phyloP scores from a whole-genome alignment of 441 rosid genomes.

The Adansonia madagascariensis region DNA sequence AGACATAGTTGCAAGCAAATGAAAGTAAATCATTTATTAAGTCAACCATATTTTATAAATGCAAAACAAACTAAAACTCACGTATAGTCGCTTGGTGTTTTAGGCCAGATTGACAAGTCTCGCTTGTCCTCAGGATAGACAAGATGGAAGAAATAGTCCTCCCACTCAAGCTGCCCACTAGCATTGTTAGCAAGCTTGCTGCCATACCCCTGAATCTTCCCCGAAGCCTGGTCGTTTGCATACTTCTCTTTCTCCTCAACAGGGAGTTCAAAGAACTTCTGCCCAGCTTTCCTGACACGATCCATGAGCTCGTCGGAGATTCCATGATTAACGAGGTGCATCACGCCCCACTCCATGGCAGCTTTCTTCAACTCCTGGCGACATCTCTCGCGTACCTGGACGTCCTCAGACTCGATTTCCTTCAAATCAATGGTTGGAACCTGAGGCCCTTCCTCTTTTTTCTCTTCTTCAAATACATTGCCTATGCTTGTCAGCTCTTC shows the following conservation, averaged over 20 bases:
- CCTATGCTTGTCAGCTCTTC: conserved; percentile 74
- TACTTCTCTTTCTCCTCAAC: conserved; percentile 86
- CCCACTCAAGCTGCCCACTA: conserved; percentile 87
- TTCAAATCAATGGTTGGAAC: conserved; percentile 73
- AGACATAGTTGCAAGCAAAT: no score
- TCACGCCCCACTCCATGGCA: conserved; percentile 82
- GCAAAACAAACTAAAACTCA: conserved; percentile 39
- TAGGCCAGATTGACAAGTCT: conserved; percentile 85
- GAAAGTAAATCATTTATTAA: background rate
- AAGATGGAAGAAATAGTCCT: conserved; percentile 90
- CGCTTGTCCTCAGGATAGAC: conserved; percentile 75
- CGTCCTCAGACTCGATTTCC: conserved; percentile 61
- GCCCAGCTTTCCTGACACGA: conserved; percentile 66
- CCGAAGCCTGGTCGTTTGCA: conserved; percentile 77
- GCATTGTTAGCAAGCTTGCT: conserved; percentile 92
- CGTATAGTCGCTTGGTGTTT: conserved; percentile 68
- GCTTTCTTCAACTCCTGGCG: conserved; percentile 56
- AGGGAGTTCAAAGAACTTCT: conserved; percentile 60
- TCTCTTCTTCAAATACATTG: conserved; percentile 74
- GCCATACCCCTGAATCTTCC: conserved; percentile 89
- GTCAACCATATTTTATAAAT: background rate
- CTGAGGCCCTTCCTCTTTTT: conserved; percentile 71
- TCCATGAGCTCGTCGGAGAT: conserved; percentile 57
- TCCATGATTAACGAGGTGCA: conserved; percentile 92
- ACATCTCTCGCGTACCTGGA: conserved; percentile 50